phyloP scores from a whole-genome alignment of 148 eudicot species.

The Salicornia ramosissima region DNA sequence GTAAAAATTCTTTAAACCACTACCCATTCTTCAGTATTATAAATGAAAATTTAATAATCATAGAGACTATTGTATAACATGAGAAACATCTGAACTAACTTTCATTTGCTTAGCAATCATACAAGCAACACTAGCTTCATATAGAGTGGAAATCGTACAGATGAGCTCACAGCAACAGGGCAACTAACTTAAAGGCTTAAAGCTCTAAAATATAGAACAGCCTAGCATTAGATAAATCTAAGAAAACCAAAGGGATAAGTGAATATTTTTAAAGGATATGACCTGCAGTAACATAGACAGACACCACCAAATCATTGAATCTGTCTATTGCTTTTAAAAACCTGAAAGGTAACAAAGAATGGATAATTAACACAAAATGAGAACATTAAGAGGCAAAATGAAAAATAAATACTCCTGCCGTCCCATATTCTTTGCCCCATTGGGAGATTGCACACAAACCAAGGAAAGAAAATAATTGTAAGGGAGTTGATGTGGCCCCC shows the following conservation, averaged over 20 bases:
- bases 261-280: constrained; percentile 99
- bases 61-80: not conserved
- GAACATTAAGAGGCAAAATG: not conserved
- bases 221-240: not conserved
- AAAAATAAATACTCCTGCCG: too few relatives aligned
- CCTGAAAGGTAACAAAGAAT: constrained; percentile 43
- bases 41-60: not conserved
- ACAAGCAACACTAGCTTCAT: not conserved
- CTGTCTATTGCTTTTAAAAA: constrained; percentile 90
- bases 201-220: not conserved
- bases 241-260: too few relatives aligned
- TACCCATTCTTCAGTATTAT: not conserved
- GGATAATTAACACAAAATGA: constrained; percentile 5
- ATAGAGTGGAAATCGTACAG: not conserved
- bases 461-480: too few relatives aligned
- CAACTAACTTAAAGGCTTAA: not conserved
- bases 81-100: not conserved
- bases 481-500: too few relatives aligned
- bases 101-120: not conserved
- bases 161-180: constrained; percentile 1
- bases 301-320: constrained; percentile 92
- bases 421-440: too few relatives aligned
- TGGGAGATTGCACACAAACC: too few relatives aligned
- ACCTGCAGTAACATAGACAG: constrained; percentile 97
- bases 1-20: not conserved